Evolutionary conservation across 2,329 filamentous ascomycete species (phyloP).

Genomic region (Zalaria sp.): DNA sequence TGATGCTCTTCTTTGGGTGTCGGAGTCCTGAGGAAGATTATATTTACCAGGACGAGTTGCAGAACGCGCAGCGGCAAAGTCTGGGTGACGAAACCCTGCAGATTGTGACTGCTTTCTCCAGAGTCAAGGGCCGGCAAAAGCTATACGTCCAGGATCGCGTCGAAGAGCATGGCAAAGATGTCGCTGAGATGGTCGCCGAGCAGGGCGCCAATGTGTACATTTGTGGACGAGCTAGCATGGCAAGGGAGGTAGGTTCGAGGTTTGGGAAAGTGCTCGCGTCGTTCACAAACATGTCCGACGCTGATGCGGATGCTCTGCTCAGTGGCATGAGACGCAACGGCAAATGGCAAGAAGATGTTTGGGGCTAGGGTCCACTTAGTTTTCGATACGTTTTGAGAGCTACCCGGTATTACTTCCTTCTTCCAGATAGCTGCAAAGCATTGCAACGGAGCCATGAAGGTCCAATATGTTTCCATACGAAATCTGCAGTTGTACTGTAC

Average conservation of each 20-base stretch:
- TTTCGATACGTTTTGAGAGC: too few species aligned
- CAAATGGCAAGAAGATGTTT: slow-evolving; percentile 13
- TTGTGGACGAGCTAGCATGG: slow-evolving; percentile 27
- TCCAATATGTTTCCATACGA: too few species aligned
- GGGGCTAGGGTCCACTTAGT: slow-evolving; percentile 6
- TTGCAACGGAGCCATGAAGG: too few species aligned
- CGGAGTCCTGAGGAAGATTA: slow-evolving; percentile 22
- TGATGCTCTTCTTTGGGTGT: slow-evolving; percentile 30
- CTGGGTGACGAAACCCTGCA: slow-evolving; percentile 10
- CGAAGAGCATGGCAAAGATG: slow-evolving; percentile 15
- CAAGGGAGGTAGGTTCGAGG: slow-evolving; percentile 28
- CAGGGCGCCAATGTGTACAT: slow-evolving; percentile 26
- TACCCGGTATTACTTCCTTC: too few species aligned
- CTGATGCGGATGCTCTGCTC: slow-evolving; percentile 7
- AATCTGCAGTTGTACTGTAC: too few species aligned
- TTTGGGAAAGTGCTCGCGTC: slow-evolving; percentile 9
- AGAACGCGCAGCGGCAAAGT: slow-evolving; percentile 10
- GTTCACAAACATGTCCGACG: background rate
- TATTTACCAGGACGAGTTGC: slow-evolving; percentile 19
- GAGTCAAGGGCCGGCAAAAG: slow-evolving; percentile 10
- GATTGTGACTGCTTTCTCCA: slow-evolving; percentile 21
- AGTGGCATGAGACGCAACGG: slow-evolving; percentile 11
- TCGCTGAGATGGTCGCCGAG: slow-evolving; percentile 16
- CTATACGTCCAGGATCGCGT: slow-evolving; percentile 26
- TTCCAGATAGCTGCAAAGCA: too few species aligned